Conservation (phyloP, 164 flowering plant species). For the Piper betle region DNA sequence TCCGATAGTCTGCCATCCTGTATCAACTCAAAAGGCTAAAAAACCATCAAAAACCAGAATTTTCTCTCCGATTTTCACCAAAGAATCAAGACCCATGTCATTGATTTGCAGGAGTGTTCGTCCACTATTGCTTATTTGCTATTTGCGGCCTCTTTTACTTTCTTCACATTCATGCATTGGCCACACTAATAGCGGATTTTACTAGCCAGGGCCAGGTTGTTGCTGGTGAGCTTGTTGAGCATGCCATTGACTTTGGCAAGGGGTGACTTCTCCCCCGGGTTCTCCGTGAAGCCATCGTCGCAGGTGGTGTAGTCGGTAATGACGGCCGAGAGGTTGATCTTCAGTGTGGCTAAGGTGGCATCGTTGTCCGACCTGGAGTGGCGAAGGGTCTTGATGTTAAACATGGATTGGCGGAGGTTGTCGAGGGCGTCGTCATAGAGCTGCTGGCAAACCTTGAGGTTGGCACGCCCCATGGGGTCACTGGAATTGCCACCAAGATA, state of each 20-base stretch:
- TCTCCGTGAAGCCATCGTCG: constrained; percentile 1
- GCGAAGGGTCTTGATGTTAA: not conserved
- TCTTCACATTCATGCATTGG: not conserved
- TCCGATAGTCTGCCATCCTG: not conserved
- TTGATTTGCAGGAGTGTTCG: not conserved
- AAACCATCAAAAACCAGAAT: not conserved
- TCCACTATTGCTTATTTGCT: not conserved
- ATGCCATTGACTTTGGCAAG: not conserved
- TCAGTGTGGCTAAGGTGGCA: constrained; percentile 5
- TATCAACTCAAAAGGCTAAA: not conserved
- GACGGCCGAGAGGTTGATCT: constrained; percentile 17
- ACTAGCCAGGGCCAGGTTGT: constrained; percentile 4
- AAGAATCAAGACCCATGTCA: not conserved
- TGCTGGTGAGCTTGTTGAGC: constrained; percentile 4
- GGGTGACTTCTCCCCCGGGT: constrained; percentile 2
- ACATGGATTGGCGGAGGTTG: not conserved
- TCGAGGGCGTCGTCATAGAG: constrained; percentile 4
- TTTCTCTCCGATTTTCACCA: not conserved
- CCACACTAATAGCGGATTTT: not conserved
- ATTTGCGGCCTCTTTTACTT: not conserved
- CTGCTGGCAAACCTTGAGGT: constrained; percentile 1
- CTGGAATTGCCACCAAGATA: not conserved
- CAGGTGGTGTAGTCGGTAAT: constrained; percentile 5
- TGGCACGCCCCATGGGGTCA: not conserved
- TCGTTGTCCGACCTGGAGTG: not conserved